Evolutionary conservation across 2,329 filamentous ascomycete genomes (phyloP).

Genomic region (Cladosporium velox): DNA sequence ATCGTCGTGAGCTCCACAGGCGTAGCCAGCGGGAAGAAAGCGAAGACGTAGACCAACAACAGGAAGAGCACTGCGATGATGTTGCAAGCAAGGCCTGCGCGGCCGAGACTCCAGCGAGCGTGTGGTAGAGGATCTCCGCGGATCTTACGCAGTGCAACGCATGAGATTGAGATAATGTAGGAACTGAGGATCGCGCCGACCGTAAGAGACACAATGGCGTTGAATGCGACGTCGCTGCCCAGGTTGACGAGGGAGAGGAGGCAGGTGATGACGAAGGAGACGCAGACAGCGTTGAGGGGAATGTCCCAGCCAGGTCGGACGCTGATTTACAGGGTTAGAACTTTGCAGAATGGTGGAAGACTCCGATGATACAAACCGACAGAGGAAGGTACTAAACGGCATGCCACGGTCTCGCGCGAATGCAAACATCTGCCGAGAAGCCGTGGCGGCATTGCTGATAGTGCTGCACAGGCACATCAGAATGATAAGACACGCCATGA

Average conservation of each 20-base stretch:
- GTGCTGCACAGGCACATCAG: constrained; percentile 38
- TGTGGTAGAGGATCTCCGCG: constrained; percentile 12
- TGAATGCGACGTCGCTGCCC: constrained; percentile 23
- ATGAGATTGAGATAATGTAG: constrained; percentile 38
- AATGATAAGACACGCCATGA: constrained; percentile 36
- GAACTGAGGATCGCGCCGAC: constrained; percentile 38
- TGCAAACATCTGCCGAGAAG: constrained; percentile 39
- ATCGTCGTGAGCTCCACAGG: constrained; percentile 29
- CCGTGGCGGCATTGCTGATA: constrained; percentile 39
- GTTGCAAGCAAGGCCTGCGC: constrained; percentile 14
- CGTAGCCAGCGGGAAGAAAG: constrained; percentile 24
- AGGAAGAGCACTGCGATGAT: constrained; percentile 20
- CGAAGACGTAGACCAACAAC: constrained; percentile 19
- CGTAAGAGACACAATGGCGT: constrained; percentile 45
- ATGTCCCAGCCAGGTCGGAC: constrained; percentile 35
- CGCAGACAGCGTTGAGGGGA: constrained; percentile 24
- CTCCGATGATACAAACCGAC: not conserved
- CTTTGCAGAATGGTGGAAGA: not conserved
- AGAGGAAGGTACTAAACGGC: constrained; percentile 38
- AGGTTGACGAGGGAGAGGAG: constrained; percentile 24
- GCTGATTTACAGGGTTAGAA: constrained; percentile 1
- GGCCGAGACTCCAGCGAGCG: constrained; percentile 16
- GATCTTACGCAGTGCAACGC: constrained; percentile 21
- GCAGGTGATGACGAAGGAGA: constrained; percentile 23
- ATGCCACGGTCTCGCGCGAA: constrained; percentile 38